Evolutionary conservation across 257 asterid species (phyloP).

Genomic region (Solanum commersonii): DNA sequence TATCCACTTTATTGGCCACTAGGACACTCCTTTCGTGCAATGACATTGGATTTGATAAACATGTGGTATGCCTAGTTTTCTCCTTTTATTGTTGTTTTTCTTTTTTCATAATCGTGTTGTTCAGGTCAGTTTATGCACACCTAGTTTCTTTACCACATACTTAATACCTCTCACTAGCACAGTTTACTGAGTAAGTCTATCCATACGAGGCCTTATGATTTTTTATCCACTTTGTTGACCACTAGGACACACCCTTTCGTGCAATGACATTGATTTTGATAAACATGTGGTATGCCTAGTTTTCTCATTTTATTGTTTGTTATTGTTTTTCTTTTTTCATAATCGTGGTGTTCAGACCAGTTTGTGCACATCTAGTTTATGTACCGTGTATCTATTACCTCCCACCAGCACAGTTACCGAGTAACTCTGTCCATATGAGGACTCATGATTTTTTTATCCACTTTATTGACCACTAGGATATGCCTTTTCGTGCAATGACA

Average conservation of each 20-base stretch:
- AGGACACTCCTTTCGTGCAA: constrained; percentile 8
- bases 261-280: constrained; percentile 57
- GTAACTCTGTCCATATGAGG: not conserved
- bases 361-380: not conserved
- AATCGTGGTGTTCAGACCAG: not conserved
- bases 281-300: constrained; percentile 47
- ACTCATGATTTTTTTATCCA: not conserved
- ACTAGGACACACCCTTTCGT: not conserved
- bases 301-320: not conserved
- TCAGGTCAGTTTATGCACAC: no score
- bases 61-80: constrained; percentile 28
- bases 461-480: no score
- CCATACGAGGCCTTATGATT: no score
- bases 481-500: not conserved
- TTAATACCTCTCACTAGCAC: not conserved
- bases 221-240: no score
- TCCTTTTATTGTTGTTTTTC: not conserved
- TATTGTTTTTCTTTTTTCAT: not conserved
- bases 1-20: no score
- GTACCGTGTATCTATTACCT: not conserved
- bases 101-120: not conserved
- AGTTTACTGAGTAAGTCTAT: no score
- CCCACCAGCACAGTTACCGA: not conserved
- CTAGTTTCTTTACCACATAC: no score
- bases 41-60: constrained; percentile 58